phyloP scores from a whole-genome alignment of 371 early-diverging fungal genomes.

The Nematocida sp. region DNA sequence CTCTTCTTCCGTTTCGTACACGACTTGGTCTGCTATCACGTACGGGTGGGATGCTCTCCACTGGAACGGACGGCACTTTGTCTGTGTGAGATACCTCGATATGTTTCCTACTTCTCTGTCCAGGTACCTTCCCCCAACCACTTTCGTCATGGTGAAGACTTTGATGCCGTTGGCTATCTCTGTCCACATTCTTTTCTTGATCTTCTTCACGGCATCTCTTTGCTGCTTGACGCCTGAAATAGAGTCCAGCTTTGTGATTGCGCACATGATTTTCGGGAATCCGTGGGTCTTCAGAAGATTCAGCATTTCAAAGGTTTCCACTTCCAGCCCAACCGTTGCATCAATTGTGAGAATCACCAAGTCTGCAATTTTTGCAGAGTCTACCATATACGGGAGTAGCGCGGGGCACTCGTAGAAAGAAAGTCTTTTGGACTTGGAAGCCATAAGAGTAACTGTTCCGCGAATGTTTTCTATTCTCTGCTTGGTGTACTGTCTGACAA shows the following conservation, averaged over 20 bases:
- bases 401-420: conserved; percentile 55
- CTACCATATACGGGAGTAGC: conserved; percentile 89
- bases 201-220: conserved; percentile 42
- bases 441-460: conserved; percentile 56
- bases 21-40: conserved; percentile 56
- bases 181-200: conserved; percentile 56
- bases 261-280: conserved; percentile 74
- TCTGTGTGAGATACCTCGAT: conserved; percentile 44
- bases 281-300: conserved; percentile 91
- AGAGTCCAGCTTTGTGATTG: conserved; percentile 49
- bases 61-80: conserved; percentile 59
- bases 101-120: conserved; percentile 46
- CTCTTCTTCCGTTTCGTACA: conserved; percentile 4
- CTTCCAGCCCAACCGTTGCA: conserved; percentile 82
- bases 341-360: conserved; percentile 85
- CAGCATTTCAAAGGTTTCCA: conserved; percentile 97
- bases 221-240: conserved; percentile 27
- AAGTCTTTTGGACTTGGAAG: conserved; percentile 44
- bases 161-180: conserved; percentile 58
- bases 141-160: conserved; percentile 50
- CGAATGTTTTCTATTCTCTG: conserved; percentile 46
- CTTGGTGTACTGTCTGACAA: conserved; percentile 54
- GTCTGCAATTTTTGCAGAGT: conserved; percentile 90
- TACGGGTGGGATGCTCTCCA: conserved; percentile 61
- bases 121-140: conserved; percentile 38